Base-by-base conservation (phyloP, 805 yeast genomes). In the Candida patagonica region DNA sequence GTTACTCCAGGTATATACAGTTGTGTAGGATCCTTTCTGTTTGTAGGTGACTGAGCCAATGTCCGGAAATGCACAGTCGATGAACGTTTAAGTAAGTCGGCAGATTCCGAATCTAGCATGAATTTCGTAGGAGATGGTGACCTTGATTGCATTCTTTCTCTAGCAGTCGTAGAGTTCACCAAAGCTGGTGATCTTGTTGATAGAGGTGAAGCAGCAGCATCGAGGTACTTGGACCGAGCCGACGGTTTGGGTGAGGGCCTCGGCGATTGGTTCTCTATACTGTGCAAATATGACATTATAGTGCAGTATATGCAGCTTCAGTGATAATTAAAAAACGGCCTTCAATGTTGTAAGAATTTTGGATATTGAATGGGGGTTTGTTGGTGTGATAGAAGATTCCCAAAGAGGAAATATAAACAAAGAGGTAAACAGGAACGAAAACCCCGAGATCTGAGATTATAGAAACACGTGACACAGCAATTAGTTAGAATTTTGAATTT, bases 1-100 rank as follows among this genome's bases (percentile, higher is more conserved):
- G 60, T 41, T 38, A 60, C 53, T 4, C 57, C 58, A n/a, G 60
- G 52, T 17, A 55, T 40, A 21, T 35, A 32, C 12, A 52, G 27
- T 5, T 35, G 23, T 12, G 30, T 13, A 13, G 38, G 37, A 35
- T 34, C 35, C 13, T 21, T 9, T 19, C 37, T 40, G 31, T 44
- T 41, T 21, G 43, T n/a, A 22, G 35, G 35, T 13, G 37, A 38
- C n/a, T 16, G 15, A 5, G 52, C 51, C 30, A 55, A 41, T 23
- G 37, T 49, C 13, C 55, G 52, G 31, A 54, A 46, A 37, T 53
- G 56, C 6, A 41, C 40, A 2, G 48, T 46, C 19, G 49, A 25
- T 16, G 30, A 22, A 26, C 17, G 38, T 5, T 31, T 23, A 8
- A 26, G 10, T 13, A 35, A 17, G 13, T 33, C 27, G 21, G 35